Percentiles rank a stretch among this genome's conserved stretches.
phyloP scores from a whole-genome alignment of 2,329 filamentous ascomycete genomes.

The Diaporthe sp. region DNA sequence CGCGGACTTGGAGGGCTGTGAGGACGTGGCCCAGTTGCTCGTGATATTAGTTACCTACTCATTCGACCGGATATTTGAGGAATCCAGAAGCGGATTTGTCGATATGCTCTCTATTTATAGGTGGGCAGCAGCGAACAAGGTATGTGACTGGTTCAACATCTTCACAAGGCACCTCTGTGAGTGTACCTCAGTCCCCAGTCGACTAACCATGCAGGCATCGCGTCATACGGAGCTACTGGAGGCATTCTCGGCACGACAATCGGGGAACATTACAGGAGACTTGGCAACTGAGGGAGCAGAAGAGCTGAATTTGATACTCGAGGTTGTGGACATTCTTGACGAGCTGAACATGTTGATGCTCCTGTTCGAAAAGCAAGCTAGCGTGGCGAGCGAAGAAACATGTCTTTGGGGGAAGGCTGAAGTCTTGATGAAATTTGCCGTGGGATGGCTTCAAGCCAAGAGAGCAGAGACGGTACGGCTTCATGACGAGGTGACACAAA shows the following conservation, averaged over 20 bases:
- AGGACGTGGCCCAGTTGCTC: too few relatives aligned
- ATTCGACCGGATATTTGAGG: not conserved
- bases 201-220: not conserved
- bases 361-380: not conserved
- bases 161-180: not conserved
- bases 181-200: not conserved
- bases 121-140: not conserved
- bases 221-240: not conserved
- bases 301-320: not conserved
- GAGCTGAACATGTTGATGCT: not conserved
- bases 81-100: not conserved
- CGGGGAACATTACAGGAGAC: not conserved
- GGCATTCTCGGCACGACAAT: not conserved
- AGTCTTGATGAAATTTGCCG: too few relatives aligned
- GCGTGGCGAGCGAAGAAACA: too few relatives aligned
- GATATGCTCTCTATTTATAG: not conserved
- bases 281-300: not conserved
- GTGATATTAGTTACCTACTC: too few relatives aligned
- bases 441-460: too few relatives aligned
- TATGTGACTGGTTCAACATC: not conserved
- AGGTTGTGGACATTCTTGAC: not conserved
- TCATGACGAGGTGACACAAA: not conserved
- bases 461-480: too few relatives aligned
- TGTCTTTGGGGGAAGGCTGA: too few relatives aligned
- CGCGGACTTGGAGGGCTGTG: too few relatives aligned